Evolutionary conservation across 495 filamentous ascomycete species (phyloP).

Genomic region (Apiosordaria backusii): DNA sequence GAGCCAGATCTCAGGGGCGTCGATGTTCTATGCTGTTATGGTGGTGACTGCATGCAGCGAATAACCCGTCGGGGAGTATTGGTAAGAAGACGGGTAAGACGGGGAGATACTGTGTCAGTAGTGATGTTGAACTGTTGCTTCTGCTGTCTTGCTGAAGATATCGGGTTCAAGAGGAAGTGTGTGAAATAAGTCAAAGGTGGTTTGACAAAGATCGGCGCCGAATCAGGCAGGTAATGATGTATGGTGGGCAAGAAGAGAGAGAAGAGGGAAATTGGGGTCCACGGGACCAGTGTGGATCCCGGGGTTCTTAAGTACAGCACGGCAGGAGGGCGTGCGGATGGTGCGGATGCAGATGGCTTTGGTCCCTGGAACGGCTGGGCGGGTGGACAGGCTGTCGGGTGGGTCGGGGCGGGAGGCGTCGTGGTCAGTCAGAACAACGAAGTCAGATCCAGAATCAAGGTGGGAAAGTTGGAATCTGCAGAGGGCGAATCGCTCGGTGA

Average conservation of each 20-base stretch:
- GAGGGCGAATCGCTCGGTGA: conserved; percentile 7
- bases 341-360: conserved; percentile 3
- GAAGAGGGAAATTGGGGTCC: conserved; percentile 19
- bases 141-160: background rate
- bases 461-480: background rate
- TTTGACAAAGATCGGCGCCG: conserved; percentile 14
- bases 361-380: conserved; percentile 12
- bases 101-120: too few species aligned
- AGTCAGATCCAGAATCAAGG: background rate
- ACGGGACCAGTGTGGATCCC: conserved; percentile 16
- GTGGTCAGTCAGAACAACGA: conserved; percentile 1
- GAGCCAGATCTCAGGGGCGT: background rate
- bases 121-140: background rate
- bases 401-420: conserved; percentile 18
- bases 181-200: background rate
- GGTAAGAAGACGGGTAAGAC: background rate
- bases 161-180: background rate
- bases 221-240: background rate
- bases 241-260: conserved; percentile 10
- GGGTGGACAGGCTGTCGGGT: conserved; percentile 17
- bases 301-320: conserved; percentile 12
- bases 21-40: background rate
- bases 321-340: conserved; percentile 12
- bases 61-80: too few species aligned
- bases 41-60: too few species aligned